Evolutionary conservation across 768 basidiomycete species (phyloP).

Genomic region (Sporobolomyces pararoseus): DNA sequence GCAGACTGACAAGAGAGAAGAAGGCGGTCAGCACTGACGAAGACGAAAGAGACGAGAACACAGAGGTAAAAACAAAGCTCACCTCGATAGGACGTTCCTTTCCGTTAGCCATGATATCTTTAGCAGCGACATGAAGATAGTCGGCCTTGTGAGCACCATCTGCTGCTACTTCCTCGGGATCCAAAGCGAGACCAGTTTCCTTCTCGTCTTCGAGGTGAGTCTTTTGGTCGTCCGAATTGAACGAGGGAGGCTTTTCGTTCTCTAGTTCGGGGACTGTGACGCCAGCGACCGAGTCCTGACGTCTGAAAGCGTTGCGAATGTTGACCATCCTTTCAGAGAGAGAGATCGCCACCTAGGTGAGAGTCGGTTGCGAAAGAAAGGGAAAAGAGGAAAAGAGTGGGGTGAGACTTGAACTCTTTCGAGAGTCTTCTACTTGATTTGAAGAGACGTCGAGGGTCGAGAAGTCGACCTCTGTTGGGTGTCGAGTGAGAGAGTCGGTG

Average conservation of each 20-base stretch:
- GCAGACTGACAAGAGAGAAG: constrained; percentile 2
- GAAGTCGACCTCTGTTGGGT: too few species aligned
- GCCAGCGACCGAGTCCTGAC: constrained; percentile 17
- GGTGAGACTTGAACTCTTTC: too few species aligned
- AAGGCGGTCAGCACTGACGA: too few species aligned
- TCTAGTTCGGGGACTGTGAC: background rate
- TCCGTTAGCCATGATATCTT: constrained; percentile 18
- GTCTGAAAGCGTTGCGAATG: constrained; percentile 21
- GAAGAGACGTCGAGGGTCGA: too few species aligned
- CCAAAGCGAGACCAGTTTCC: background rate
- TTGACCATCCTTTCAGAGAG: constrained; percentile 4
- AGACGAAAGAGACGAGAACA: too few species aligned
- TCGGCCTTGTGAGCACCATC: constrained; percentile 8
- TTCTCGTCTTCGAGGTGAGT: constrained; percentile 8
- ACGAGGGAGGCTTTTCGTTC: background rate
- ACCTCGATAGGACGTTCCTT: constrained; percentile 34
- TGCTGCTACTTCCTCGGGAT: constrained; percentile 5
- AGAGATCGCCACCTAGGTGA: too few species aligned
- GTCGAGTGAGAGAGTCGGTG: background rate
- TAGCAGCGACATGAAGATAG: constrained; percentile 5
- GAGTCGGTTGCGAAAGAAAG: too few species aligned
- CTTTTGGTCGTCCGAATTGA: background rate
- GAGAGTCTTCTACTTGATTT: too few species aligned
- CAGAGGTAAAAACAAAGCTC: background rate
- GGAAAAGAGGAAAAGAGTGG: too few species aligned